These are phyloP conservation scores for Umbelopsis sp. DNA, from an alignment of 192 early-diverging fungal species.

Conservation along the genomic window DNA sequence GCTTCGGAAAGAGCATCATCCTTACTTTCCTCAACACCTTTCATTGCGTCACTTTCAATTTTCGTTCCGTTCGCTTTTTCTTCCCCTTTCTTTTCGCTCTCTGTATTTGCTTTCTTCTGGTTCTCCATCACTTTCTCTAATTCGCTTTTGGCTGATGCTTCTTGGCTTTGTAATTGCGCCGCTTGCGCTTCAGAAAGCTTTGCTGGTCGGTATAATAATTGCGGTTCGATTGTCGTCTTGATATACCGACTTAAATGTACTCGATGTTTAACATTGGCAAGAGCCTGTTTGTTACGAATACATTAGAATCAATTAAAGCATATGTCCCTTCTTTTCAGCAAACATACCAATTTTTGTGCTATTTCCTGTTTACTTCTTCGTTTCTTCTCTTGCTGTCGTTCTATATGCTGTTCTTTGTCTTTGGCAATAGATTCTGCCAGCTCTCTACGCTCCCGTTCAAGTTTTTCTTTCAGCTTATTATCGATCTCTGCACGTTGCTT, in stretches of 20 bases:
- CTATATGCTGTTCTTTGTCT: constrained; percentile 43
- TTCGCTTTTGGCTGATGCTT: neutral
- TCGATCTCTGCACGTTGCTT: constrained; percentile 49
- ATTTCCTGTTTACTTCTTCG: constrained; percentile 22
- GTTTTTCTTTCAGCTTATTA: constrained; percentile 44
- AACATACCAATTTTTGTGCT: constrained; percentile 14
- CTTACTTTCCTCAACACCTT: neutral
- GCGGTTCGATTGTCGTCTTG: constrained; percentile 32
- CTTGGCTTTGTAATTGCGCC: constrained; percentile 7
- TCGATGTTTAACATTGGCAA: constrained; percentile 22
- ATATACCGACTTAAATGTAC: constrained; percentile 37
- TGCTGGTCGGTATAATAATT: constrained; percentile 37
- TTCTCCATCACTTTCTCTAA: constrained; percentile 1
- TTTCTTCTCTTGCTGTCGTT: constrained; percentile 23
- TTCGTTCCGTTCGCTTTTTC: neutral
- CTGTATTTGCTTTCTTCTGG: neutral
- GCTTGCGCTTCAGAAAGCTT: constrained; percentile 25
- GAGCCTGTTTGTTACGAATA: constrained; percentile 6
- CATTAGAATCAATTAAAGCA: neutral
- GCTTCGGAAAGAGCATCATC: neutral
- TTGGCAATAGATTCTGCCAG: constrained; percentile 36
- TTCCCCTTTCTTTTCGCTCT: neutral
- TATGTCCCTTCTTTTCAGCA: neutral
- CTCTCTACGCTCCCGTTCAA: constrained; percentile 49
- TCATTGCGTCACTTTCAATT: too few relatives aligned